These are phyloP conservation scores for Durotheca rogersii DNA, from an alignment of 495 filamentous ascomycete genomes.

Conservation along the genomic window DNA sequence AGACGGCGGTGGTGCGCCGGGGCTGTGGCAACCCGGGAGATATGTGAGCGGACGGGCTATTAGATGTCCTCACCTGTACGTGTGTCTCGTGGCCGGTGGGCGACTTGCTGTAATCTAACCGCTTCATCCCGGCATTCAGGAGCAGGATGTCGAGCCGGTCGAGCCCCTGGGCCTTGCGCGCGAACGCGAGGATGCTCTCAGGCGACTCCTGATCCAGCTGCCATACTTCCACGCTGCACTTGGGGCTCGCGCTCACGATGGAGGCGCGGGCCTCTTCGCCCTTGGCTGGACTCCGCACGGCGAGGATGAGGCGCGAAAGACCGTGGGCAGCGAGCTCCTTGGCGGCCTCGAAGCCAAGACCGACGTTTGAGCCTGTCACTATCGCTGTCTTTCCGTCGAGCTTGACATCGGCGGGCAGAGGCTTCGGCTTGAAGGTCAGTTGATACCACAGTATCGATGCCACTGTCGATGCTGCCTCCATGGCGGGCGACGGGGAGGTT, in stretches of 20 bases:
- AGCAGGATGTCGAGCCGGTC: conserved; percentile 21
- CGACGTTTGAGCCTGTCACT: conserved; percentile 55
- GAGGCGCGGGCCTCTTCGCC: conserved; percentile 48
- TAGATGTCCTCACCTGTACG: too few species aligned
- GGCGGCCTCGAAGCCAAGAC: conserved; percentile 53
- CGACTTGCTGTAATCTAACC: conserved; percentile 14
- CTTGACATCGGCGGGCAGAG: conserved; percentile 2
- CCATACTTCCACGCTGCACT: conserved; percentile 52
- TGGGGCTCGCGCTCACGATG: conserved; percentile 39
- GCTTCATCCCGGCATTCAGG: conserved; percentile 24
- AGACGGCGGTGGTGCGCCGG: too few species aligned
- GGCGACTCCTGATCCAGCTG: conserved; percentile 57
- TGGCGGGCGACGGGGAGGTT: too few species aligned
- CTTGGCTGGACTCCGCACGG: conserved; percentile 43
- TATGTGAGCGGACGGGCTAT: too few species aligned
- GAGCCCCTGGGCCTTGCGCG: conserved; percentile 4
- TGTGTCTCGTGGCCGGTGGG: too few species aligned
- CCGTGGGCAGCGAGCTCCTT: conserved; percentile 45
- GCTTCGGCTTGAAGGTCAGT: conserved; percentile 21
- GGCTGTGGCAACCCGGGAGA: too few species aligned
- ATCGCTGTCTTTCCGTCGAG: conserved; percentile 44
- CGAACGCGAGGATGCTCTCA: conserved; percentile 25
- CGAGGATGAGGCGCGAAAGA: conserved; percentile 49
- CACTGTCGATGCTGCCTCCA: too few species aligned
- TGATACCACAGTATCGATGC: too few species aligned